Evolutionary conservation across 2,329 filamentous ascomycete genomes (phyloP).

Genomic region (Teratosphaeria destructans): DNA sequence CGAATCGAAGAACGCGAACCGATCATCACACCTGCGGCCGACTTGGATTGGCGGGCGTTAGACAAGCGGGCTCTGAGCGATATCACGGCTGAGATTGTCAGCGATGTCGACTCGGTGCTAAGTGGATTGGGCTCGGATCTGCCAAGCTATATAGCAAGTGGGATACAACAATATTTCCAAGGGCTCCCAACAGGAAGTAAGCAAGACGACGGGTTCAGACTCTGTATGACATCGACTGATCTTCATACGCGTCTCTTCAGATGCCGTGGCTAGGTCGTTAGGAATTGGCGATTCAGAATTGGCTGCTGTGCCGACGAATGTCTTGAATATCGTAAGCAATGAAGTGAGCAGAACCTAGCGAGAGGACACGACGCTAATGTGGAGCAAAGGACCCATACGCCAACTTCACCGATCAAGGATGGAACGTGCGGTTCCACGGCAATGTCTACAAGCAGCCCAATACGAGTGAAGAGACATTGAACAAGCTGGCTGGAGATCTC

Average conservation of each 20-base stretch:
- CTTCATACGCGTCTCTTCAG: conserved; percentile 4
- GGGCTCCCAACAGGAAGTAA: conserved; percentile 45
- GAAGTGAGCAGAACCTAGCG: conserved; percentile 30
- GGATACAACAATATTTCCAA: conserved; percentile 56
- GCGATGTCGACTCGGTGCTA: conserved; percentile 30
- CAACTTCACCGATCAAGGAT: conserved; percentile 68
- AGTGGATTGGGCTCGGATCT: conserved; percentile 44
- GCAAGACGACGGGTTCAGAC: too few species aligned
- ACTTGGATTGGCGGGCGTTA: conserved; percentile 18
- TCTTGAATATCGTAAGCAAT: conserved; percentile 46
- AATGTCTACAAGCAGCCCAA: conserved; percentile 74
- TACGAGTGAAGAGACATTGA: conserved; percentile 52
- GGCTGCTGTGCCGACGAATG: conserved; percentile 55
- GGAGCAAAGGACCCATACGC: conserved; percentile 1
- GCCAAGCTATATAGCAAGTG: conserved; percentile 51
- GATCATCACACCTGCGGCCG: conserved; percentile 39
- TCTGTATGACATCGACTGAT: too few species aligned
- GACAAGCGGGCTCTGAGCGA: conserved; percentile 14
- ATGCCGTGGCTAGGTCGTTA: conserved; percentile 50
- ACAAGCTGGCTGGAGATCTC: conserved; percentile 61
- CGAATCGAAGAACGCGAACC: conserved; percentile 26
- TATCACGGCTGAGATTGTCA: conserved; percentile 42
- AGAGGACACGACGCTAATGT: conserved; percentile 26
- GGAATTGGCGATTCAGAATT: conserved; percentile 50
- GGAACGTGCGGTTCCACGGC: conserved; percentile 67